Conservation (phyloP, 495 filamentous ascomycete species). For the Penicillium ucsense region DNA sequence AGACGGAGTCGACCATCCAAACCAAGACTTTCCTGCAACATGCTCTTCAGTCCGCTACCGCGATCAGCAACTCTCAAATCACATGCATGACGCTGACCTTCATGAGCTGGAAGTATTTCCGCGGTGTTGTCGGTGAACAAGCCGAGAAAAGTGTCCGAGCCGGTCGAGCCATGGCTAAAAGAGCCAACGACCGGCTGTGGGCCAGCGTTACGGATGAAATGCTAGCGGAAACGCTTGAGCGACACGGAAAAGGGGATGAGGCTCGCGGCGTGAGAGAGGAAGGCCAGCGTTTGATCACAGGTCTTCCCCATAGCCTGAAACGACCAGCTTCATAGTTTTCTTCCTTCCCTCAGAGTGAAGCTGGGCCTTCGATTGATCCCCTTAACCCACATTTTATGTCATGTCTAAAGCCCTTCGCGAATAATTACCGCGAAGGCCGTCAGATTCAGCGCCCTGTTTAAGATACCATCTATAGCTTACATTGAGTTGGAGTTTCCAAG, state of each 20-base stretch:
- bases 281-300: slow-evolving; percentile 33
- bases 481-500: slow-evolving; percentile 10
- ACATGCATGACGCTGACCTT: slow-evolving; percentile 73
- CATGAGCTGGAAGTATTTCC: slow-evolving; percentile 80
- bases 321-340: slow-evolving; percentile 12
- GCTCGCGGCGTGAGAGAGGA: slow-evolving; percentile 39
- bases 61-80: slow-evolving; percentile 56
- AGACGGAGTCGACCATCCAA: slow-evolving; percentile 52
- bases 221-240: slow-evolving; percentile 63
- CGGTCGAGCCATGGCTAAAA: slow-evolving; percentile 61
- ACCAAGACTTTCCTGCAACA: slow-evolving; percentile 69
- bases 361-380: slow-evolving; percentile 1
- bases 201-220: slow-evolving; percentile 73
- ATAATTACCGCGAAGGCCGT: background rate
- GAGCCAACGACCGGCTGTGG: slow-evolving; percentile 72
- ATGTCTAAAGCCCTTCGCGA: too few relatives aligned
- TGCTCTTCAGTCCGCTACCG: slow-evolving; percentile 48
- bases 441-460: slow-evolving; percentile 7
- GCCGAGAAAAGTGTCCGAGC: slow-evolving; percentile 80
- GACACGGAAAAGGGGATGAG: slow-evolving; percentile 58
- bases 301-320: slow-evolving; percentile 35
- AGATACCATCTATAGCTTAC: slow-evolving; percentile 25
- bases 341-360: background rate
- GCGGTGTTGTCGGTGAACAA: slow-evolving; percentile 77
- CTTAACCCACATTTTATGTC: background rate